Evolutionary conservation across 306 rosid genomes (phyloP), one percentile per base, ranked within the genome.

Genomic region (Lotus japonicus): DNA sequence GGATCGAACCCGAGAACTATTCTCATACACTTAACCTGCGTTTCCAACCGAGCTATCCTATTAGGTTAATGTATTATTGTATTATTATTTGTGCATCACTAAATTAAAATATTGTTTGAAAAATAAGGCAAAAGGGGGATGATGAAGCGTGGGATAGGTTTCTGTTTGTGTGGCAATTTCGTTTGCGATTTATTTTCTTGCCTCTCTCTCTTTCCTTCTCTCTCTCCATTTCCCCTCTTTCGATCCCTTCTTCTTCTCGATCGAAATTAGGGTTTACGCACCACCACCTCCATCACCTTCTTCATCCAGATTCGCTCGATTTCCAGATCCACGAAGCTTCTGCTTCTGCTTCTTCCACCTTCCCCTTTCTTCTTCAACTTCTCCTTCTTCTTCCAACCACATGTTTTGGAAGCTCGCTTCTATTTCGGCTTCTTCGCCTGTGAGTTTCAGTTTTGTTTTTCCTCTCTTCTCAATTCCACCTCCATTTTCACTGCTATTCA

Each of bases 321-420:
- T 84, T 56, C 44, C 81, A 76, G 96, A 88, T 84, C 97, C 81
- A 71, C 42, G 53, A 52, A 63, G 69, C 84, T 73, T 78, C 81
- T n/a, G n/a, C n/a, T 73, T 77, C 81, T 23, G 71, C 86, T 76
- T 61, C 76, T 41, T 16, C 70, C 58, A 1, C 31, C 31, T 26
- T 67, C 70, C 12, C 15, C 35, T 15, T 46, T n/a, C 50, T 23
- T 14, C 44, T 56, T 71, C 31, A 65, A 33, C 19, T 53, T 31
- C n/a, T 33, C 10, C 23, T 11, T 6, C 91, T 28, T 6, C 11
- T 12, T 41, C 23, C 7, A 31, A 31, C 92, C 77, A 53, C 88
- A 95, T 95, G 99, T 95, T 95, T 68, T 95, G 99, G 99, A 95
- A 92, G 94, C 90, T 95, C 78, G 76, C 97, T 2, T 77, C 99